These are phyloP conservation scores for Sisymbrium irio DNA, from an alignment of 345 rosid species.

Conservation along the genomic window DNA sequence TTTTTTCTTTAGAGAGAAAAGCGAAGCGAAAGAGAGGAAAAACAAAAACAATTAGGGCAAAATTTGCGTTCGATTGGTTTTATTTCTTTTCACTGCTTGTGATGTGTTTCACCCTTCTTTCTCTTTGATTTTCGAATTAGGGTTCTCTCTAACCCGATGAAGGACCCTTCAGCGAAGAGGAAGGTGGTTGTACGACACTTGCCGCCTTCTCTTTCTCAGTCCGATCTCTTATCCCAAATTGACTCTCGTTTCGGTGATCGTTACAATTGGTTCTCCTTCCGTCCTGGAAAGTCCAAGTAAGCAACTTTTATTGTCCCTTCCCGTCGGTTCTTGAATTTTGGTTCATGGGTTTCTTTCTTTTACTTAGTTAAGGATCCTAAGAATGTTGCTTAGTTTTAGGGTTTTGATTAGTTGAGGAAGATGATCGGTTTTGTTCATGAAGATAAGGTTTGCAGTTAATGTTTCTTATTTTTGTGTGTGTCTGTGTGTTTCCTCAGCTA, in stretches of 20 bases:
- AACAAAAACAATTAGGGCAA: constrained; percentile 30
- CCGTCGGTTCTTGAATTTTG: not conserved
- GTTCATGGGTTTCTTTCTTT: not conserved
- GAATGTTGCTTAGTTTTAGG: constrained; percentile 23
- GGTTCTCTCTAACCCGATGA: constrained; percentile 29
- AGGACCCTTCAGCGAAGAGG: constrained; percentile 47
- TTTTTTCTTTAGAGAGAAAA: not conserved
- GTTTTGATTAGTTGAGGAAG: not conserved
- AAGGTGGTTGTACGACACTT: constrained; percentile 73
- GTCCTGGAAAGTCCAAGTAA: constrained; percentile 57
- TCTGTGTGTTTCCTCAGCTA: constrained; percentile 42
- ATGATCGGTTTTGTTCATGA: not conserved
- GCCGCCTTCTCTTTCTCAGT: constrained; percentile 66
- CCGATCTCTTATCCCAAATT: constrained; percentile 54
- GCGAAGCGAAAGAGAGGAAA: not conserved
- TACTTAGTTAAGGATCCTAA: not conserved
- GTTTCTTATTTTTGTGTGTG: not conserved
- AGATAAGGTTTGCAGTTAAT: too few relatives aligned
- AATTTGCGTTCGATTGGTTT: constrained; percentile 21
- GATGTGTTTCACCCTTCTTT: constrained; percentile 25
- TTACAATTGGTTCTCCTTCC: constrained; percentile 57
- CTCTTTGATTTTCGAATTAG: constrained; percentile 13
- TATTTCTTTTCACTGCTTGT: not conserved
- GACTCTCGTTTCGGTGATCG: constrained; percentile 55
- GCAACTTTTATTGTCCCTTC: not conserved